A percentile compares a stretch with the other conserved stretches of the same genome.
phyloP scores from a whole-genome alignment of 306 rosid species.

The Casuarina cunninghamiana region DNA sequence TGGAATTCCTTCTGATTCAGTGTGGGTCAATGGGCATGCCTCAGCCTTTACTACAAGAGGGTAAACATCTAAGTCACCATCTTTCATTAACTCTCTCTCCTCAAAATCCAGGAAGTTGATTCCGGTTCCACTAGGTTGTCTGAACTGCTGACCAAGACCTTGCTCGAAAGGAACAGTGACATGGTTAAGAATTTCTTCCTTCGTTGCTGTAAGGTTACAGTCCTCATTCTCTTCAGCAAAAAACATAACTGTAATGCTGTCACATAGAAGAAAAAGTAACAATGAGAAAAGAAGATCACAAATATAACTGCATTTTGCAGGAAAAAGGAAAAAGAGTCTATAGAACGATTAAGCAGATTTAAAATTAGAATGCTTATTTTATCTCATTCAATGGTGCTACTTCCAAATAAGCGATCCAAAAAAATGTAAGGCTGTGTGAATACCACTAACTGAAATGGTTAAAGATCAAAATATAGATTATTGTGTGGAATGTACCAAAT shows the following conservation, averaged over 20 bases:
- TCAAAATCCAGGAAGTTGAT: conserved; percentile 66
- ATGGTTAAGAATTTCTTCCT: conserved; percentile 58
- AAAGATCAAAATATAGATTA: conserved; percentile 5
- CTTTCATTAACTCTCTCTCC: conserved; percentile 66
- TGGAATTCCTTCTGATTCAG: conserved; percentile 59
- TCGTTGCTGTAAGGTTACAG: conserved; percentile 63
- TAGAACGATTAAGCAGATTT: not conserved
- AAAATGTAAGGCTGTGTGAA: not conserved
- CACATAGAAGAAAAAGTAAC: conserved; percentile 6
- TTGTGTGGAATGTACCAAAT: not conserved
- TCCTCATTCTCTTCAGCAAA: conserved; percentile 89
- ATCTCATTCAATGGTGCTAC: not conserved
- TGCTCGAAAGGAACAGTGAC: conserved; percentile 66
- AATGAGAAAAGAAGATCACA: not conserved
- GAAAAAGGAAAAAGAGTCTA: not conserved
- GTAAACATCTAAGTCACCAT: conserved; percentile 56
- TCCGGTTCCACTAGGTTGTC: conserved; percentile 80
- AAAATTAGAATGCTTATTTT: not conserved
- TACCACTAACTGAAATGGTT: not conserved
- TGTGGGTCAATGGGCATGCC: conserved; percentile 41
- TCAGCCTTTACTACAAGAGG: conserved; percentile 91
- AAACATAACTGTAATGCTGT: conserved; percentile 80
- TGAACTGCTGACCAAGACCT: conserved; percentile 94
- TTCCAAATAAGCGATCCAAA: not conserved
- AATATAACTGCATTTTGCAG: not conserved